A percentile compares a stretch with the other conserved stretches of the same genome.
Evolutionary conservation across 805 yeast species (phyloP).

Genomic region (Zygosaccharomyces kombuchaensis): DNA sequence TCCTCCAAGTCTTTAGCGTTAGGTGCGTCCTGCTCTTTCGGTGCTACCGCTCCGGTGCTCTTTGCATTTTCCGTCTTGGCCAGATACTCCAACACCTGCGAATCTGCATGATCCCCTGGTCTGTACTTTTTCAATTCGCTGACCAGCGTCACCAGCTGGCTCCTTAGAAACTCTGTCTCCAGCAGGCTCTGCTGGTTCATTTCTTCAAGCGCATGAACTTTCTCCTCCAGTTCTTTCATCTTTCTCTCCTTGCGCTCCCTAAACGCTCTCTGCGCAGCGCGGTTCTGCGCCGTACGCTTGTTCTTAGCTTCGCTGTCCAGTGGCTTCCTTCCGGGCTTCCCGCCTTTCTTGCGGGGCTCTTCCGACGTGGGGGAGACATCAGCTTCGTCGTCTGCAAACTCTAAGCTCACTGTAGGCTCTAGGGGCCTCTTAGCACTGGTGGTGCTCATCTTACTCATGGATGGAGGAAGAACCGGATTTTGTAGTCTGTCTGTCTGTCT

Average conservation of each 20-base stretch:
- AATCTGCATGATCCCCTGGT: conserved; percentile 32
- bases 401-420: conserved; percentile 7
- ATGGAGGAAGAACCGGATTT: background rate
- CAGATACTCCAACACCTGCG: conserved; percentile 21
- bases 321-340: conserved; percentile 80
- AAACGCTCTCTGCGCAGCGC: conserved; percentile 98
- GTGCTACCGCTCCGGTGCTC: background rate
- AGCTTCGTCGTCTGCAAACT: conserved; percentile 1
- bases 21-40: background rate
- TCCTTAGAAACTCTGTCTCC: conserved; percentile 68
- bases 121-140: conserved; percentile 63
- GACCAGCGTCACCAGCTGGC: conserved; percentile 72
- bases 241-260: conserved; percentile 89
- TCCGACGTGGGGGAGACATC: conserved; percentile 1
- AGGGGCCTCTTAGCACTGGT: conserved; percentile 19
- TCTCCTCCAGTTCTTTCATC: conserved; percentile 78
- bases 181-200: conserved; percentile 63
- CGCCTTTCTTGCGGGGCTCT: conserved; percentile 25
- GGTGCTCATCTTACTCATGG: conserved; percentile 10
- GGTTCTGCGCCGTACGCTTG: conserved; percentile 91
- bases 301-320: conserved; percentile 73
- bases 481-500: background rate
- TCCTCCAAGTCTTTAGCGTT: conserved; percentile 10
- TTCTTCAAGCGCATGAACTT: conserved; percentile 67
- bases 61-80: conserved; percentile 15